A percentile compares a stretch with the other conserved stretches of the same genome.
Evolutionary conservation across 179 eudicot genomes (phyloP).

Genomic region (Amaranthus tricolor): DNA sequence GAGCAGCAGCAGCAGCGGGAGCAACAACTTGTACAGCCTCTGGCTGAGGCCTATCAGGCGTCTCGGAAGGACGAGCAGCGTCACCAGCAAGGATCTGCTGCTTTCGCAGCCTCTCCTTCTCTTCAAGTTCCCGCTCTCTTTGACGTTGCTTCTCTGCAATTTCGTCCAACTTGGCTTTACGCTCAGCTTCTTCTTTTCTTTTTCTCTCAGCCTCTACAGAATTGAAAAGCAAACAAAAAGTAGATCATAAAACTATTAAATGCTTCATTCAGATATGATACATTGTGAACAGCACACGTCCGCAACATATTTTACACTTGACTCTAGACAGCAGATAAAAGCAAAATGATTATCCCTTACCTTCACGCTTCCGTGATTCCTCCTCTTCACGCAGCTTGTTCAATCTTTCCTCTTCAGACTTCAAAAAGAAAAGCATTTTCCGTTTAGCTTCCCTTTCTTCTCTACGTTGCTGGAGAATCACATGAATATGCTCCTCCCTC

Average conservation of each 20-base stretch:
- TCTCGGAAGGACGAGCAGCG: conserved; percentile 35
- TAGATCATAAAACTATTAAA: not conserved
- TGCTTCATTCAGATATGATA: not conserved
- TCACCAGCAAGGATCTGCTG: conserved; percentile 50
- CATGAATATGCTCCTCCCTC: conserved; percentile 47
- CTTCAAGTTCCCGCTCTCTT: conserved; percentile 80
- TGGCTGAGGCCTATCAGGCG: conserved; percentile 29
- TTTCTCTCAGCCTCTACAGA: conserved; percentile 73
- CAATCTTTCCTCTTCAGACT: conserved; percentile 63
- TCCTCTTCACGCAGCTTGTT: conserved; percentile 62
- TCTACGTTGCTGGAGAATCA: conserved; percentile 48
- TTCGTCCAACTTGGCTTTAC: conserved; percentile 66
- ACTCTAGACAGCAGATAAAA: not conserved
- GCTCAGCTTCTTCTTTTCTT: conserved; percentile 79
- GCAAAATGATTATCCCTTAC: conserved; percentile 24
- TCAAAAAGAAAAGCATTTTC: conserved; percentile 67
- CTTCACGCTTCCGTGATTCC: conserved; percentile 81
- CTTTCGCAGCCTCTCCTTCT: conserved; percentile 52
- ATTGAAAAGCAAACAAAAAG: not conserved
- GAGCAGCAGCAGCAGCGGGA: conserved; percentile 27
- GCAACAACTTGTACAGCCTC: conserved; percentile 37
- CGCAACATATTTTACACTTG: not conserved
- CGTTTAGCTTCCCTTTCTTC: conserved; percentile 64
- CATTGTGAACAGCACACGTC: not conserved
- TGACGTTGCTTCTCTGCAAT: conserved; percentile 89